phyloP scores from a whole-genome alignment of 805 yeast species.

The Groenewaldozyma salmanticensis region DNA sequence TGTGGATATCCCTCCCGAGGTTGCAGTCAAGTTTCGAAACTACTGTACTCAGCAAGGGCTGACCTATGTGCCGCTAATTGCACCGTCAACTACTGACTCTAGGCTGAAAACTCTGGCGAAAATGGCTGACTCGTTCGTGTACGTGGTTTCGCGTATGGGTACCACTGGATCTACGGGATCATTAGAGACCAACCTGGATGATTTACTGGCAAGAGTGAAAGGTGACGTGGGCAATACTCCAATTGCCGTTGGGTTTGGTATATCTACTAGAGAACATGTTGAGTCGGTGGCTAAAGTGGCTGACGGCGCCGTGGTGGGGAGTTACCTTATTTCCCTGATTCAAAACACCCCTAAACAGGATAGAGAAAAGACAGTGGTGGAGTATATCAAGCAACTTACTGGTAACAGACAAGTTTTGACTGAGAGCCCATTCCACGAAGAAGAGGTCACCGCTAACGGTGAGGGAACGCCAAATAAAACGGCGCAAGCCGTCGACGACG shows the following conservation, averaged over 20 bases:
- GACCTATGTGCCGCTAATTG: constrained; percentile 86
- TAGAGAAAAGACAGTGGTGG: constrained; percentile 53
- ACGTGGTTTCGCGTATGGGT: constrained; percentile 97
- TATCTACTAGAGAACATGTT: constrained; percentile 87
- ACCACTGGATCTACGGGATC: constrained; percentile 81
- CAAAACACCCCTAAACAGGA: constrained; percentile 44
- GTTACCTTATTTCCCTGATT: constrained; percentile 64
- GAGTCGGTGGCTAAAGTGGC: constrained; percentile 66
- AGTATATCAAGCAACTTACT: constrained; percentile 60
- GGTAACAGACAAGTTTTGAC: constrained; percentile 34
- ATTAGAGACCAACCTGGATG: constrained; percentile 53
- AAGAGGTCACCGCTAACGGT: background rate
- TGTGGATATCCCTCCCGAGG: constrained; percentile 97
- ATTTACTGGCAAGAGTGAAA: constrained; percentile 66
- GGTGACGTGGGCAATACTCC: constrained; percentile 65
- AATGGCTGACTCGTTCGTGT: constrained; percentile 91
- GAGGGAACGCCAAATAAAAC: background rate
- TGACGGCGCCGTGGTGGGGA: constrained; percentile 96
- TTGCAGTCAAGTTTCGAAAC: constrained; percentile 78
- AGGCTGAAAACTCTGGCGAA: constrained; percentile 67
- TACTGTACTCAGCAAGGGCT: constrained; percentile 58
- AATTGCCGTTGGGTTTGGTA: constrained; percentile 95
- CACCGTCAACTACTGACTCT: constrained; percentile 92
- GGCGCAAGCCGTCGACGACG: constrained; percentile 6
- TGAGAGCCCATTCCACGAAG: background rate